Evolutionary conservation across 805 yeast genomes (phyloP).

Genomic region (Wickerhamiella sergipiensis): DNA sequence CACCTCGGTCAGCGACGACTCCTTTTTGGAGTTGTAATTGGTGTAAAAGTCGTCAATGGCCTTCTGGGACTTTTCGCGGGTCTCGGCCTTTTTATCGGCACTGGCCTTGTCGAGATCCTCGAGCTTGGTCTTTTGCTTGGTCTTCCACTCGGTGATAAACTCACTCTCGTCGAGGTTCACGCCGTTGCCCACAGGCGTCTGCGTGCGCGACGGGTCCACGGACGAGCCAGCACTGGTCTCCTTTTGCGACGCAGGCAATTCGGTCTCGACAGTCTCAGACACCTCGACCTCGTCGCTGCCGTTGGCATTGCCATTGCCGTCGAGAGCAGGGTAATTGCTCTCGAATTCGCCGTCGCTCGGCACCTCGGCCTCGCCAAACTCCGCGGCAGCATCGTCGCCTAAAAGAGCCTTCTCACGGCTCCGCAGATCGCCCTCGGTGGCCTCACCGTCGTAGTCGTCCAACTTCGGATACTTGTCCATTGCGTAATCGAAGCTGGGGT

Average conservation of each 20-base stretch:
- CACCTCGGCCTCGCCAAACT: slow-evolving; percentile 19
- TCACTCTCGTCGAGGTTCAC: slow-evolving; percentile 36
- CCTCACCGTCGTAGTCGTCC: slow-evolving; percentile 25
- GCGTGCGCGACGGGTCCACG: slow-evolving; percentile 1
- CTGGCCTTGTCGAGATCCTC: slow-evolving; percentile 65
- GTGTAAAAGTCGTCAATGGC: slow-evolving; percentile 88
- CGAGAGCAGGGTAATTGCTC: slow-evolving; percentile 20
- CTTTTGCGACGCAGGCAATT: slow-evolving; percentile 8
- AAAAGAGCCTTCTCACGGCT: slow-evolving; percentile 30
- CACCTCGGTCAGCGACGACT: slow-evolving; percentile 48
- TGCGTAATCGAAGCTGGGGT: background rate
- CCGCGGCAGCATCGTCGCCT: slow-evolving; percentile 30
- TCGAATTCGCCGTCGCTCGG: slow-evolving; percentile 16
- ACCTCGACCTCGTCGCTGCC: slow-evolving; percentile 5
- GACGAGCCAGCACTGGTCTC: slow-evolving; percentile 1
- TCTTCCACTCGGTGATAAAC: slow-evolving; percentile 65
- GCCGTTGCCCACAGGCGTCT: slow-evolving; percentile 15
- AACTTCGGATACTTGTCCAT: slow-evolving; percentile 55
- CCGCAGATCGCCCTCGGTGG: slow-evolving; percentile 25
- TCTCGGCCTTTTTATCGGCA: slow-evolving; percentile 45
- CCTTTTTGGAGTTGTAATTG: slow-evolving; percentile 74
- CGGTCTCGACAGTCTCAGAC: slow-evolving; percentile 3
- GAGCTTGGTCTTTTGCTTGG: slow-evolving; percentile 66
- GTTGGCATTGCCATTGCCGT: background rate
- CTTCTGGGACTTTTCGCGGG: slow-evolving; percentile 63